phyloP scores from a whole-genome alignment of 2,329 filamentous ascomycete genomes.

The Alternaria sp. region DNA sequence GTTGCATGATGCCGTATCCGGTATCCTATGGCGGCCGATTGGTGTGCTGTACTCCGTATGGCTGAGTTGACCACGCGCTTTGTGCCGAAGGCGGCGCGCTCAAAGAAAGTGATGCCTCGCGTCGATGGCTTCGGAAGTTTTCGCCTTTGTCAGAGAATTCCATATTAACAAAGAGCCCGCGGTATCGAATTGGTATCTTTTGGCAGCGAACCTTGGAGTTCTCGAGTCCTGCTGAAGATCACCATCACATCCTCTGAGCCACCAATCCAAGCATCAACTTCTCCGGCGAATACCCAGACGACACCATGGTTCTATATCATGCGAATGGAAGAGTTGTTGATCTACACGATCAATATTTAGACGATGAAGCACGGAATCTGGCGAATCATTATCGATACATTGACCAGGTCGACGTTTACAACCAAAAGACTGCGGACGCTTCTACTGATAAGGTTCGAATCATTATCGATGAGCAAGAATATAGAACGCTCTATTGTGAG shows the following conservation, averaged over 20 bases:
- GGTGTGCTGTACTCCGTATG: not conserved
- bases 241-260: not conserved
- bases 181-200: not conserved
- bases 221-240: not conserved
- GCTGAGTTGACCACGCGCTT: not conserved
- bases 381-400: not conserved
- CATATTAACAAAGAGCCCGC: not conserved
- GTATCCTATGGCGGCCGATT: not conserved
- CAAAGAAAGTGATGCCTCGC: not conserved
- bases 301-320: slow-evolving; percentile 21
- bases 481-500: not conserved
- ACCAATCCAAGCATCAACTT: not conserved
- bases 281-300: not conserved
- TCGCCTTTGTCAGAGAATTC: not conserved
- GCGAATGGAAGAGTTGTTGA: slow-evolving; percentile 12
- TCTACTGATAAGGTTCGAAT: not conserved
- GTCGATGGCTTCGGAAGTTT: not conserved
- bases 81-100: not conserved
- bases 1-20: not conserved
- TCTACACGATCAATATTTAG: slow-evolving; percentile 19
- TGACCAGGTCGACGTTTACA: slow-evolving; percentile 9
- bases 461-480: slow-evolving; percentile 7
- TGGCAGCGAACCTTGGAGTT: not conserved
- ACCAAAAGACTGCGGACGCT: not conserved
- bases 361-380: slow-evolving; percentile 2